Percentiles rank a stretch among this genome's conserved stretches.
Evolutionary conservation across 768 basidiomycete species (phyloP).

Genomic region (Rhizopogon vesiculosus): DNA sequence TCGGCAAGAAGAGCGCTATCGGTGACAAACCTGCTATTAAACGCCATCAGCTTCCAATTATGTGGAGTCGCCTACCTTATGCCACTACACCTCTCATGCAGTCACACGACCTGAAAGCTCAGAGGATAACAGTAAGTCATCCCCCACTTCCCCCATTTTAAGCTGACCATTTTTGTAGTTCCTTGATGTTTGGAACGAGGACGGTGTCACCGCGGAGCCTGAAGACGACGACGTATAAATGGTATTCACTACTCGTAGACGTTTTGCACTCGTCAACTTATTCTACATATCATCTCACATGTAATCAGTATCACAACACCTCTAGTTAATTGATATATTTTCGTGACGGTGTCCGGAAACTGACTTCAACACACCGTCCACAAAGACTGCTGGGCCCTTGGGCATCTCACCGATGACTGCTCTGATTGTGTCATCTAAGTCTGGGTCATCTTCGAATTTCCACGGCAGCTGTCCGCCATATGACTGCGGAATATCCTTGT

Average conservation of each 20-base stretch:
- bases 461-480: constrained; percentile 79
- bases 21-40: constrained; percentile 79
- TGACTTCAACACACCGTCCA: constrained; percentile 32
- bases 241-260: not conserved
- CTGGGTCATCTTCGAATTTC: constrained; percentile 63
- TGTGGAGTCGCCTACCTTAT: constrained; percentile 73
- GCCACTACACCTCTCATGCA: constrained; percentile 57
- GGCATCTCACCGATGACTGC: constrained; percentile 46
- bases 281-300: constrained; percentile 24
- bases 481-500: constrained; percentile 50
- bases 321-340: not conserved
- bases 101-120: constrained; percentile 53
- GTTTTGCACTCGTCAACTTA: not conserved
- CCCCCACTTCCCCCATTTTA: constrained; percentile 5
- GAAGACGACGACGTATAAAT: constrained; percentile 41
- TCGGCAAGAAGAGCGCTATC: constrained; percentile 84
- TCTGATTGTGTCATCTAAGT: constrained; percentile 52
- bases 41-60: constrained; percentile 56
- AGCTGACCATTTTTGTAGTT: constrained; percentile 39
- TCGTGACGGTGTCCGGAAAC: not conserved
- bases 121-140: constrained; percentile 58
- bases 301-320: constrained; percentile 17
- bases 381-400: constrained; percentile 48
- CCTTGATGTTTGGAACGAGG: constrained; percentile 77
- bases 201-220: constrained; percentile 66